Evolutionary conservation across 2,329 filamentous ascomycete species (phyloP), one percentile per base, ranked within the genome.

Genomic region (Chaetomium strumarium): DNA sequence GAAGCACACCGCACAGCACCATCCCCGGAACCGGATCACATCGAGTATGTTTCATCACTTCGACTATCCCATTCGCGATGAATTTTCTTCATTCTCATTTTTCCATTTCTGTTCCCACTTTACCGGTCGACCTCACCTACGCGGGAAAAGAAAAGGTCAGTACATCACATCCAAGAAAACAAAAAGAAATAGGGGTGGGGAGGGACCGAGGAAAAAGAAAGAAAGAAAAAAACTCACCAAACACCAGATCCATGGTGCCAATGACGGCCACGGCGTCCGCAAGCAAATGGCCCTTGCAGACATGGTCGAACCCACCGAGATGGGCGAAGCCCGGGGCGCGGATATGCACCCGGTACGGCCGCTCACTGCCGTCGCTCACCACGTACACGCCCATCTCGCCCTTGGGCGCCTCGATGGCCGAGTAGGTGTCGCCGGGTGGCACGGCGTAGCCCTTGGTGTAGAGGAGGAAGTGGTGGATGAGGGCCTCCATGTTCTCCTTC

Each of bases 401-500:
- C 85, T 99, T 99, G 56, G 93, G 93, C n/a, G 95, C 93, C 78
- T 99, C 93, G 60, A 99, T 99, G 57, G 87, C 92, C 43, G 86
- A 91, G 79, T 99, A 99, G 6, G 93, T 99, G 79, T 99, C 93
- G 58, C 93, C 95, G 8, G 95, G 93, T 40, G 93, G 93, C 4
- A 99, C 93, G 41, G 90, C 82, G 73, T 99, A 99, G 55, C 93
- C 93, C 81, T 99, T 99, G 71, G 91, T 97, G 78, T 92, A 99
- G 49, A 99, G 84, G 61, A 99, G 76, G 81, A 99, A 99, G 78
- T 99, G 93, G 76, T 99, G 93, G 69, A 99, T 99, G 40, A 99
- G 82, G 37, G 93, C 91, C 76, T 99, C 93, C 95, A 99, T 99
- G 78, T 99, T 99, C 83, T 99, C 93, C 82, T 99, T 99, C 93